A percentile compares a stretch with the other conserved stretches of the same genome.
Conservation (phyloP, 257 asterid species). For the Eucommia ulmoides region DNA sequence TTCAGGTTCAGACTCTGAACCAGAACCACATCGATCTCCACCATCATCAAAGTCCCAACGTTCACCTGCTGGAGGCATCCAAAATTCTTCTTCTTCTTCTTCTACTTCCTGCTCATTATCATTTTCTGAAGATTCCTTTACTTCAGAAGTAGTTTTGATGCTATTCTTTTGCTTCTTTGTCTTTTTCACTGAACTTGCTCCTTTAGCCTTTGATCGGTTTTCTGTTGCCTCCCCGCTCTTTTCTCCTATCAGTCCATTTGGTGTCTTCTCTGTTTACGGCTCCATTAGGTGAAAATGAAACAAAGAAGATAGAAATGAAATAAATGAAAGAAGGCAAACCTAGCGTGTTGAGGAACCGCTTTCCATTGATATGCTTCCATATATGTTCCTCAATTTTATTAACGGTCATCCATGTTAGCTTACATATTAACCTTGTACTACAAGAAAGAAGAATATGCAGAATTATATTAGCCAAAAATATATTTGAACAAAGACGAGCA, state of each 20-base stretch:
- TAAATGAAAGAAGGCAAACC: slow-evolving; percentile 34
- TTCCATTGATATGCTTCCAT: slow-evolving; percentile 97
- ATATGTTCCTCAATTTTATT: slow-evolving; percentile 91
- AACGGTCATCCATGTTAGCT: slow-evolving; percentile 58
- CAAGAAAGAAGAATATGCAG: too few relatives aligned
- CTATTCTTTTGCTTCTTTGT: slow-evolving; percentile 20
- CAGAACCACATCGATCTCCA: slow-evolving; percentile 76
- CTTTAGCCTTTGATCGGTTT: slow-evolving; percentile 19
- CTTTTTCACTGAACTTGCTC: slow-evolving; percentile 6
- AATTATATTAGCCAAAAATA: too few relatives aligned
- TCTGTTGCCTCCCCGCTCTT: slow-evolving; percentile 20
- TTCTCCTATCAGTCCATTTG: slow-evolving; percentile 19
- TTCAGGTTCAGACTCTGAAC: slow-evolving; percentile 44
- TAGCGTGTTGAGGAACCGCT: slow-evolving; percentile 71
- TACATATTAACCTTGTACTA: slow-evolving; percentile 71
- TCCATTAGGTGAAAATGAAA: not conserved
- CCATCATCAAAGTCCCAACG: slow-evolving; percentile 97
- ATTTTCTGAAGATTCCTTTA: slow-evolving; percentile 36
- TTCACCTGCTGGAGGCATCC: slow-evolving; percentile 88
- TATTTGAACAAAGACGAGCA: too few relatives aligned
- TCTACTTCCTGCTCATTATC: too few relatives aligned
- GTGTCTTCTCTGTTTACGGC: slow-evolving; percentile 40
- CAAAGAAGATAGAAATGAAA: not conserved
- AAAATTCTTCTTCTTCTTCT: slow-evolving; percentile 45
- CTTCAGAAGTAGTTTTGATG: slow-evolving; percentile 32